These are phyloP conservation scores for Mycena galopus DNA, from an alignment of 768 basidiomycete species.

Conservation along the genomic window DNA sequence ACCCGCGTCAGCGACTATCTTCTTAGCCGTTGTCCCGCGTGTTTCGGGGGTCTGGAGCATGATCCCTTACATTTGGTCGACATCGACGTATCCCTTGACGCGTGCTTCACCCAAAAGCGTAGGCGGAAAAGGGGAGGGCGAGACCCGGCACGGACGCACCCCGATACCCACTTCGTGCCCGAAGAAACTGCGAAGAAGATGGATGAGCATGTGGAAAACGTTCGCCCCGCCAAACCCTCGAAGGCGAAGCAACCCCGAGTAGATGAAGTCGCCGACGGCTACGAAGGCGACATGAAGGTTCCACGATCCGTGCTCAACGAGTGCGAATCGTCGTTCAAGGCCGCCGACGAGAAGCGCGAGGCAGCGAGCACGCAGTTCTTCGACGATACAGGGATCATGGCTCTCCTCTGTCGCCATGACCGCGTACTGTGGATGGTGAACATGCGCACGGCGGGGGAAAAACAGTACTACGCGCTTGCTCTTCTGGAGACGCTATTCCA, in stretches of 20 bases:
- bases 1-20: constrained; percentile 40
- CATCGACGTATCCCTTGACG: constrained; percentile 48
- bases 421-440: constrained; percentile 48
- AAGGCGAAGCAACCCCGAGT: neutral
- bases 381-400: constrained; percentile 50
- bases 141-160: constrained; percentile 37
- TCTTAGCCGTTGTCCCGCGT: constrained; percentile 41
- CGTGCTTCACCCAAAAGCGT: constrained; percentile 51
- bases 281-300: neutral
- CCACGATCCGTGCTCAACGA: neutral
- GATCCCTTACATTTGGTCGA: constrained; percentile 26
- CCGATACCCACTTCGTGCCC: constrained; percentile 39
- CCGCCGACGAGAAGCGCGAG: constrained; percentile 13
- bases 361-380: constrained; percentile 37
- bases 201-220: constrained; percentile 36
- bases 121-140: constrained; percentile 13
- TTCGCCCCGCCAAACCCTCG: neutral
- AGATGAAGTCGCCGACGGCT: neutral
- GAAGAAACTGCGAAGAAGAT: constrained; percentile 36
- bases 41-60: constrained; percentile 41
- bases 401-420: constrained; percentile 50
- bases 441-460: constrained; percentile 48
- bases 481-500: constrained; percentile 47
- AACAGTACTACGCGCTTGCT: constrained; percentile 47
- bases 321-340: neutral